Conservation (phyloP, 805 yeast genomes). For the Yarrowia sp. region DNA sequence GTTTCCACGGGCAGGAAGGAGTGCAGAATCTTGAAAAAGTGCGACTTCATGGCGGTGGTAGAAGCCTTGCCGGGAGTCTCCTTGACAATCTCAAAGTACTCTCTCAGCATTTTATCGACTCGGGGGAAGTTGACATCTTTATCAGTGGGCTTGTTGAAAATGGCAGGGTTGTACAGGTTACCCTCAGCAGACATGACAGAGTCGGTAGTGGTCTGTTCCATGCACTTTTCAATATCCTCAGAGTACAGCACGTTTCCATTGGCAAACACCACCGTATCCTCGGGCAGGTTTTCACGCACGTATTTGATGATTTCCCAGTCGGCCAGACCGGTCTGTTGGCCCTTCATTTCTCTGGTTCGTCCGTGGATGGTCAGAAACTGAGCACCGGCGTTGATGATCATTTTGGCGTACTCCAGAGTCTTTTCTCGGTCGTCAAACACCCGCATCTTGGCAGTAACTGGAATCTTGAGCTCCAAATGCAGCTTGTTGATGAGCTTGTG, state of each 20-base stretch:
- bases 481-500: constrained; percentile 66
- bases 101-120: constrained; percentile 77
- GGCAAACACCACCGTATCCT: constrained; percentile 86
- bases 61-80: constrained; percentile 66
- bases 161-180: constrained; percentile 87
- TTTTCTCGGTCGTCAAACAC: constrained; percentile 82
- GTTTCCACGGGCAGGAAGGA: constrained; percentile 76
- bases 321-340: constrained; percentile 92
- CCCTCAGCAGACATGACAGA: constrained; percentile 99
- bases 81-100: constrained; percentile 81
- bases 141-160: constrained; percentile 49
- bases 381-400: constrained; percentile 91
- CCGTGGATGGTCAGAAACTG: constrained; percentile 95
- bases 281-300: constrained; percentile 70
- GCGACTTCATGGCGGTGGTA: constrained; percentile 82
- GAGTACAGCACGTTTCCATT: constrained; percentile 95
- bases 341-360: constrained; percentile 95
- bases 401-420: constrained; percentile 79
- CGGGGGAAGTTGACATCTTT: constrained; percentile 73
- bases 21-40: constrained; percentile 79
- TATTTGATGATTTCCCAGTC: constrained; percentile 81
- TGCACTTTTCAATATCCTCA: constrained; percentile 72
- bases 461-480: constrained; percentile 71
- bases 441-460: constrained; percentile 94
- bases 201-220: constrained; percentile 65